Evolutionary conservation across 345 rosid genomes (phyloP), one percentile per base, ranked within the genome.

Genomic region (Hibiscus tridactylites): DNA sequence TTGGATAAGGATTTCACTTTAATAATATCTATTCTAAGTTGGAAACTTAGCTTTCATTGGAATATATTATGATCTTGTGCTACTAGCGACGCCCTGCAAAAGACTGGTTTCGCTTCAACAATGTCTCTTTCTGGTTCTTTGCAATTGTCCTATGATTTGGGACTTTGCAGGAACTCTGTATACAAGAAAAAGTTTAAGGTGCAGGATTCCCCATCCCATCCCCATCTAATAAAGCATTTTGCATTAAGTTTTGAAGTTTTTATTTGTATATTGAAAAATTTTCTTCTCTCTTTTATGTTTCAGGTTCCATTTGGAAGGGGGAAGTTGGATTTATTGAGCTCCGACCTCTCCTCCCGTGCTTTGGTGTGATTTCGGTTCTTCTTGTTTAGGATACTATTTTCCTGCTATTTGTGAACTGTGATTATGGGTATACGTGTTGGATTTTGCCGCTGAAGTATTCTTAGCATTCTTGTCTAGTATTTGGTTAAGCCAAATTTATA

Each of bases 71-170:
- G 84, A 78, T 71, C 74, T 70, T 63, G 74, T 77, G 65, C 77
- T 60, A 73, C 77, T 79, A 68, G 75, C 63, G 65, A 60, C 1
- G 33, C 67, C 78, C 57, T 70, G 72, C 74, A 70, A 76, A 46
- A 56, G 42, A 26, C 62, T 39, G 39, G 68, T 44, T 33, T 76
- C 73, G 59, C 21, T 77, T 50, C 44, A 35, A 72, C 28, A 33
- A 90, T 91, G 97, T 81, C 82, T 74, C 71, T 82, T 19, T 73
- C 80, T 79, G 90, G 93, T 81, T 85, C 90, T 58, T 68, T 88
- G 88, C 95, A 89, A 50, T 76, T 90, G 79, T 82, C 93, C 80
- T 83, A 75, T 87, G 83, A 84, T 61, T 33, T 82, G 83, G 88
- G 91, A 69, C 80, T 81, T 80, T 80, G 87, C 87, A 90, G 81